Base-by-base conservation (phyloP, 2,329 filamentous ascomycete species). In the Remersonia thermophila region DNA sequence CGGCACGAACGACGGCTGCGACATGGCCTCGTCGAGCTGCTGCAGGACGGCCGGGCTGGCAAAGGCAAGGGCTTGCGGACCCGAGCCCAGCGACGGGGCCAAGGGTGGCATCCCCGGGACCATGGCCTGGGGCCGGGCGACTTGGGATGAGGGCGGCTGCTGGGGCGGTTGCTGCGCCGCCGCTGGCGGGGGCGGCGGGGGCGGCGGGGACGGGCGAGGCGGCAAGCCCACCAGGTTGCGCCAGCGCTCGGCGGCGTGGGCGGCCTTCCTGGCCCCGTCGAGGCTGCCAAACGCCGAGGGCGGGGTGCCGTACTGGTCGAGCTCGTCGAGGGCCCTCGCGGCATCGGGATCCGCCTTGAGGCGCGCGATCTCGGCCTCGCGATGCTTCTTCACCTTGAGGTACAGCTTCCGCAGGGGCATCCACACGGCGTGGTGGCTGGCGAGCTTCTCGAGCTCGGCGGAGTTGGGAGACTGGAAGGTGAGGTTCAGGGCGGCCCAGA, bases 331-430 rank as follows among this genome's bases (percentile, higher is more conserved):
- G 17, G 61, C 57, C 11, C 59, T 56, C 2, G 67, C 67, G 11
- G 67, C 69, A 5, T 64, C 60, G 0, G 62, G 64, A 27, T 74
- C 58, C 1, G 55, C 55, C 15, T 59, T 61, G 14, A 76, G 56
- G 1, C 70, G 62, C 8, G 52, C 48, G 9, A 75, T 55, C 48
- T 76, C 71, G 0, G 59, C 54, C 7, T 65, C 62, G 4, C 72
- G 63, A 41, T 74, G 66, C 39, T 59, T 63, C 28, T 59, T 61
- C 0, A 71, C 69, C 42, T 68, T 67, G 35, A 63, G 47, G 47
- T 71, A 71, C 1, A 77, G 58, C 43, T 66, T 72, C 32, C 65
- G 63, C 32, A 77, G 54, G 0, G 71, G 70, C 30, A 71, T 48
- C 56, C 70, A 70, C 3, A 73, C 63, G 1, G 65, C 63, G 8